These are phyloP conservation scores for Buxus sempervirens DNA, from an alignment of 164 flowering plant genomes.

Conservation along the genomic window DNA sequence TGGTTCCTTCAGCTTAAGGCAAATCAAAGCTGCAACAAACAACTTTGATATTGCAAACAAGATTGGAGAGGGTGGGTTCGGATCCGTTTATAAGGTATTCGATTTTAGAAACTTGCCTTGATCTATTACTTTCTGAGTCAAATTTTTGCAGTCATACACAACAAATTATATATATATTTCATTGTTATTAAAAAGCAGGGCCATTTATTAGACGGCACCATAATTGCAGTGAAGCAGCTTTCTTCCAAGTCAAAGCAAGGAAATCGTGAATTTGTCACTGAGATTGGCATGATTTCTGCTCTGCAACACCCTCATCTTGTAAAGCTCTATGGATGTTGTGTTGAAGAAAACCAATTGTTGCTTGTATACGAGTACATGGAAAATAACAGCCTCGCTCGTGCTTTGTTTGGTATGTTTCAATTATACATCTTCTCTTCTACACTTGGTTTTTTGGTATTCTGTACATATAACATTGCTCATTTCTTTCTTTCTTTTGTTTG, in stretches of 20 bases:
- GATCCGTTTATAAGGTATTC: constrained; percentile 10
- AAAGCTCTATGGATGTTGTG: constrained; percentile 15
- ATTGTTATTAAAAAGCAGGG: not conserved
- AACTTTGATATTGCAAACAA: constrained; percentile 6
- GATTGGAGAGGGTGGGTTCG: constrained; percentile 14
- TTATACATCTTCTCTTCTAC: too few relatives aligned
- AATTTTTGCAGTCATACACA: too few relatives aligned
- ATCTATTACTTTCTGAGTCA: not conserved
- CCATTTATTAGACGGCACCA: not conserved
- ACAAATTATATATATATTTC: not conserved
- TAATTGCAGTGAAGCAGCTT: too few relatives aligned
- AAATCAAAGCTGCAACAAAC: constrained; percentile 8
- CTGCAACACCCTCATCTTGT: constrained; percentile 13
- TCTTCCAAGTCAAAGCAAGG: constrained; percentile 15
- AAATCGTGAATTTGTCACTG: constrained; percentile 19
- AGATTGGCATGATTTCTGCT: constrained; percentile 14
- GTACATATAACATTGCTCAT: not conserved
- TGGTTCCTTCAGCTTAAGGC: constrained; percentile 5
- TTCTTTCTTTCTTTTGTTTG: too few relatives aligned
- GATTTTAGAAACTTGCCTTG: not conserved
- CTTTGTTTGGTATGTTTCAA: constrained; percentile 9
- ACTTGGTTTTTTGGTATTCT: too few relatives aligned
- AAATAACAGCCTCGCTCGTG: constrained; percentile 17
- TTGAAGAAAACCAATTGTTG: constrained; percentile 14
- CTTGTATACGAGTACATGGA: constrained; percentile 13